A percentile compares a stretch with the other conserved stretches of the same genome.
phyloP scores from a whole-genome alignment of 1,139 yeast species.

The Blastobotrys petasosporus region DNA sequence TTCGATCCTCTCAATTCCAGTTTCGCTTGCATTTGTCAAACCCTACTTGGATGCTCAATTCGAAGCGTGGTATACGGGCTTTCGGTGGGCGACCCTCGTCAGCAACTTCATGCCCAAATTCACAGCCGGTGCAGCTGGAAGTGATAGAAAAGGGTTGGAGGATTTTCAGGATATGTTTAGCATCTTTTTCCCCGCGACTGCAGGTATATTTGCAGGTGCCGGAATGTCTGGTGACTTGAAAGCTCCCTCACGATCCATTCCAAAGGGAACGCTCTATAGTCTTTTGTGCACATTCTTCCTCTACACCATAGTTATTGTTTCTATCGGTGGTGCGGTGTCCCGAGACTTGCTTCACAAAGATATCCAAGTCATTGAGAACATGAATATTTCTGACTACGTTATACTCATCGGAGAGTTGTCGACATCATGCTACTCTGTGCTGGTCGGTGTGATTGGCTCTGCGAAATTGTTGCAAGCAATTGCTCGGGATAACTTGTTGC shows the following conservation, averaged over 20 bases:
- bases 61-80: slow-evolving; percentile 61
- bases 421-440: slow-evolving; percentile 83
- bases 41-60: slow-evolving; percentile 51
- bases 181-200: slow-evolving; percentile 96
- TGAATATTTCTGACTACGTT: slow-evolving; percentile 59
- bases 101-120: slow-evolving; percentile 71
- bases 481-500: slow-evolving; percentile 77
- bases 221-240: slow-evolving; percentile 94
- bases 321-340: slow-evolving; percentile 76
- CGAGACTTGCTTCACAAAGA: slow-evolving; percentile 69
- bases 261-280: slow-evolving; percentile 84
- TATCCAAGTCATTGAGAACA: slow-evolving; percentile 77
- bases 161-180: slow-evolving; percentile 83
- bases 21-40: slow-evolving; percentile 59
- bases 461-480: slow-evolving; percentile 87
- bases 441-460: slow-evolving; percentile 93
- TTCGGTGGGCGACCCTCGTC: slow-evolving; percentile 56
- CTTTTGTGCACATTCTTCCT: slow-evolving; percentile 65
- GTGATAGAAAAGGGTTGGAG: slow-evolving; percentile 59
- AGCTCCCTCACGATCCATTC: slow-evolving; percentile 82
- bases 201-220: slow-evolving; percentile 98
- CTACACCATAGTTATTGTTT: slow-evolving; percentile 67
- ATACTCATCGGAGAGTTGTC: slow-evolving; percentile 82
- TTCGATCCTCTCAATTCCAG: slow-evolving; percentile 77
- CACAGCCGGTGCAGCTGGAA: slow-evolving; percentile 89